Percentiles rank a stretch among this genome's conserved stretches.
These are phyloP conservation scores for Salix viminalis DNA, from an alignment of 345 rosid species.

Conservation along the genomic window DNA sequence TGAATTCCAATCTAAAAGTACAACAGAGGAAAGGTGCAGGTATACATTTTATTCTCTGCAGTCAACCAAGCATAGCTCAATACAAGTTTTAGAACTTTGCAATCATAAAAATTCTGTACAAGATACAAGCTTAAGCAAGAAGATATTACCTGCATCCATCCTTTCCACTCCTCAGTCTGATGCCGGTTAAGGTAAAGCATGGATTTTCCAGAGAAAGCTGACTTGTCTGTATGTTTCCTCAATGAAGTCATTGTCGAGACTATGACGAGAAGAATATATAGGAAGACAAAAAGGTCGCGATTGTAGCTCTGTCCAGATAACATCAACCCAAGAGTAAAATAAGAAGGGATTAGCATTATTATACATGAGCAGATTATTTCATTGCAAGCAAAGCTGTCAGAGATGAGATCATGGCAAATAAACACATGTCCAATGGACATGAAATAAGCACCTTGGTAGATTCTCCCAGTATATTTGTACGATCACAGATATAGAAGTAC, in stretches of 20 bases:
- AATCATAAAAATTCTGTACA: not conserved
- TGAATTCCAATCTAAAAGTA: not conserved
- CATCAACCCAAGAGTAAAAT: conserved; percentile 6
- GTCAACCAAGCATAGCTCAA: not conserved
- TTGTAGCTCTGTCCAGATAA: conserved; percentile 69
- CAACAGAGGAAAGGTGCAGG: not conserved
- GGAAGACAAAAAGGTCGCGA: conserved; percentile 90
- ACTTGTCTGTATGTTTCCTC: conserved; percentile 76
- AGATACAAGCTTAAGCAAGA: conserved; percentile 7
- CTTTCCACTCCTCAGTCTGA: conserved; percentile 99
- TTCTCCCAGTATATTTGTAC: conserved; percentile 65
- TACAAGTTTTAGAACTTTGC: not conserved
- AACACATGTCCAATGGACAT: conserved; percentile 4
- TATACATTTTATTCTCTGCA: not conserved
- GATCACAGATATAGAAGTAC: conserved; percentile 80
- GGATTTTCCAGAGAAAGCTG: conserved; percentile 71
- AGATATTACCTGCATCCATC: conserved; percentile 98
- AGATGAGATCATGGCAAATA: conserved; percentile 3
- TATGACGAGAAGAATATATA: conserved; percentile 75
- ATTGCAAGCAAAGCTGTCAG: not conserved
- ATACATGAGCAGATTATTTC: not conserved
- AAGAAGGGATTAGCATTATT: conserved; percentile 8
- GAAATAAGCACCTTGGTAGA: conserved; percentile 63
- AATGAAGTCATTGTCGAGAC: conserved; percentile 85
- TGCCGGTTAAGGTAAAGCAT: conserved; percentile 81